Evolutionary conservation across 805 yeast species (phyloP).

Genomic region (Wickerhamiella brachini): DNA sequence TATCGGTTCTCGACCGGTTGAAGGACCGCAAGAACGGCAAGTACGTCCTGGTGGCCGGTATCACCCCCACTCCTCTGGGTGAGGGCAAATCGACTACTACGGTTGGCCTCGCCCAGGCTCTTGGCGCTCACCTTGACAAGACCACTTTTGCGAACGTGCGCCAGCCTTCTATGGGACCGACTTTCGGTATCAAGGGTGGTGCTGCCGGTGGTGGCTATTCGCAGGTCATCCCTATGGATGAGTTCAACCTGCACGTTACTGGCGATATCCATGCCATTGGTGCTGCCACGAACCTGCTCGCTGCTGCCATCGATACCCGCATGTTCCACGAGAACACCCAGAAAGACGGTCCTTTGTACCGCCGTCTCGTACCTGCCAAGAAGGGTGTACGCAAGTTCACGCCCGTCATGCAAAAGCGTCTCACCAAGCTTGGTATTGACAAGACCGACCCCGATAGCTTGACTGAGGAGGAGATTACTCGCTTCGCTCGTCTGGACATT

Average conservation of each 20-base stretch:
- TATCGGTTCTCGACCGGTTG: conserved; percentile 58
- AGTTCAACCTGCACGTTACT: conserved; percentile 91
- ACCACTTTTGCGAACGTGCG: conserved; percentile 88
- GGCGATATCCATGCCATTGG: conserved; percentile 97
- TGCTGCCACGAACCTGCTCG: conserved; percentile 83
- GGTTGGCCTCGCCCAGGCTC: conserved; percentile 90
- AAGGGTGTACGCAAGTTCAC: conserved; percentile 72
- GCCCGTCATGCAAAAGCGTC: conserved; percentile 61
- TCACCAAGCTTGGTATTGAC: conserved; percentile 65
- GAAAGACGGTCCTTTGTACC: conserved; percentile 66
- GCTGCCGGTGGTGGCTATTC: conserved; percentile 99
- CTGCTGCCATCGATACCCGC: conserved; percentile 95
- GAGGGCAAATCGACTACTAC: conserved; percentile 97
- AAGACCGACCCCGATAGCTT: conserved; percentile 71
- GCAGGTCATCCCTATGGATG: conserved; percentile 98
- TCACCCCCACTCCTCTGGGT: conserved; percentile 95
- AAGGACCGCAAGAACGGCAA: conserved; percentile 54
- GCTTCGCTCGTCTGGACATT: conserved; percentile 73
- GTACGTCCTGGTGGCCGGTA: conserved; percentile 88
- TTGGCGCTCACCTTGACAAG: conserved; percentile 77
- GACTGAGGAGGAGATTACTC: conserved; percentile 57
- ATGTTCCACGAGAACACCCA: conserved; percentile 90
- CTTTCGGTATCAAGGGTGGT: conserved; percentile 97
- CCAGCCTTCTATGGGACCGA: conserved; percentile 98
- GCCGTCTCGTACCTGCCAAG: conserved; percentile 73